phyloP scores from a whole-genome alignment of 2,329 filamentous ascomycete genomes.

The Fusarium subtropicale region DNA sequence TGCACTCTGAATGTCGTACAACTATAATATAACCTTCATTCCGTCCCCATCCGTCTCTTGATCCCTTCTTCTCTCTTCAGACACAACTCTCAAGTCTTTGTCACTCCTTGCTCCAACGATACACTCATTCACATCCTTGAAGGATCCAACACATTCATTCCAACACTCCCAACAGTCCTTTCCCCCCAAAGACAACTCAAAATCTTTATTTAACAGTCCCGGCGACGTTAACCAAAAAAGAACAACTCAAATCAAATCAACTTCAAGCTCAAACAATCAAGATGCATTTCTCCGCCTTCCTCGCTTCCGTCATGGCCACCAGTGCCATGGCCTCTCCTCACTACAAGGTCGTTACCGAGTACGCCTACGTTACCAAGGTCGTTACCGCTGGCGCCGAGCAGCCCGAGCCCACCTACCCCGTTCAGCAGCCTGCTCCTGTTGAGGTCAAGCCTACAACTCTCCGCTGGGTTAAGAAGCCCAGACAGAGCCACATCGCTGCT shows the following conservation, averaged over 20 bases:
- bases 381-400: constrained; percentile 27
- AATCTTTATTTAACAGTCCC: constrained; percentile 27
- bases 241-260: neutral
- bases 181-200: neutral
- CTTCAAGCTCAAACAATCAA: constrained; percentile 20
- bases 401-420: neutral
- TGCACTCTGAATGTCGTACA: constrained; percentile 11
- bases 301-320: constrained; percentile 31
- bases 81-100: constrained; percentile 34
- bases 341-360: constrained; percentile 32
- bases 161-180: constrained; percentile 20
- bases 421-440: constrained; percentile 5
- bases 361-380: constrained; percentile 27
- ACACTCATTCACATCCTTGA: constrained; percentile 37
- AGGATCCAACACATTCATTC: constrained; percentile 34
- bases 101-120: constrained; percentile 29
- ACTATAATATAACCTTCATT: constrained; percentile 40
- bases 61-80: constrained; percentile 20
- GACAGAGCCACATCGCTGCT: neutral
- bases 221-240: constrained; percentile 30
- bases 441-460: neutral
- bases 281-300: constrained; percentile 39
- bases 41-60: constrained; percentile 8
- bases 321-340: constrained; percentile 36
- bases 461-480: constrained; percentile 9